Base-by-base conservation (phyloP, 2,329 filamentous ascomycete species). In the Taxawa tesnikishii region DNA sequence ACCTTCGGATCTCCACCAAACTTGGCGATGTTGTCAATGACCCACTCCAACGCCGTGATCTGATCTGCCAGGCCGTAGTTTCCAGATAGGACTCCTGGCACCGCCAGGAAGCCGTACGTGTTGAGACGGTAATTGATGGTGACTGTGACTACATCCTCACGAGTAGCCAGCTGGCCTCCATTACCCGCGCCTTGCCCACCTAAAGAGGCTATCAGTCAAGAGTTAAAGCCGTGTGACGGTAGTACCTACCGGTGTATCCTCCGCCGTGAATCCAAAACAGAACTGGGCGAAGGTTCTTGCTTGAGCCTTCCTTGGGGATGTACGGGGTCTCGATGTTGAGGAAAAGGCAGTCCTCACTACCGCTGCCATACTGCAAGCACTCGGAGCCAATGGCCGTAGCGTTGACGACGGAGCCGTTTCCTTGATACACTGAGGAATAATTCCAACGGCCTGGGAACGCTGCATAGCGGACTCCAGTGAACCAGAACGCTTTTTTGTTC, bases 81-180 rank as follows among this genome's bases (percentile, higher is more conserved):
- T 1, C 66, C 71, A 21, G 67, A 71, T 29, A 67, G 61, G 3
- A 70, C 72, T 26, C 71, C 64, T 4, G 65, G 59, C 6, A 74
- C 56, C 1, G 71, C 71, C 0, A 76, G 52, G 42, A 73, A 76
- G 0, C 73, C 73, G 1, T 75, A 56, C 0, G 68, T 72, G 0
- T 59, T 62, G 3, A 75, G 51, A 6, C 73, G 67, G 48, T 76
- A 76, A 52, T 76, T 75, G 54, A 75, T 68, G 6, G 53, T 52
- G 4, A 77, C 72, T 3, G 72, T 60, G 0, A 77, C 67, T n/a
- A 75, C 60, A 38, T 75, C 71, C 14, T 70, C 70, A 29, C 70
- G 61, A 3, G 68, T 70, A 0, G 67, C 71, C 3, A 75, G 53
- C 39, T 71, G 70, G 3, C 66, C 67, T 12, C 69, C 67, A 38